A percentile compares a stretch with the other conserved stretches of the same genome.
Evolutionary conservation across 2,329 filamentous ascomycete genomes (phyloP).

Genomic region (Microcyclosporella mali): DNA sequence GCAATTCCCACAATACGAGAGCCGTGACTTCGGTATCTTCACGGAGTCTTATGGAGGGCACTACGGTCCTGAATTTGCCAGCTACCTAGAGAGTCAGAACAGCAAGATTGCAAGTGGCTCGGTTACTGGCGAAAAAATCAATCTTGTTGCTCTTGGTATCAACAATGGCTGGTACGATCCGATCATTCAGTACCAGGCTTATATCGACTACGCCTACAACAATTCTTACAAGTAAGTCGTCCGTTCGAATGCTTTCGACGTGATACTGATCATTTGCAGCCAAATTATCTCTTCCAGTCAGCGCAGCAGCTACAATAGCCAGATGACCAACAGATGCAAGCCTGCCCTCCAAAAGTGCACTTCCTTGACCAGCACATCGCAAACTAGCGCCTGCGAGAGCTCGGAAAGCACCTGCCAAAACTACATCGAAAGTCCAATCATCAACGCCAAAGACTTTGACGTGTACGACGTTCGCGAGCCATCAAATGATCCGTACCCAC

Average conservation of each 20-base stretch:
- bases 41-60: constrained; percentile 45
- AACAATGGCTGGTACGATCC: constrained; percentile 54
- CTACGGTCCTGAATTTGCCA: constrained; percentile 55
- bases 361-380: constrained; percentile 21
- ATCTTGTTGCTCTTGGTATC: constrained; percentile 49
- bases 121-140: constrained; percentile 24
- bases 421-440: constrained; percentile 34
- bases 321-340: constrained; percentile 44
- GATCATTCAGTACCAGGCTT: constrained; percentile 36
- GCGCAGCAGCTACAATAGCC: constrained; percentile 51
- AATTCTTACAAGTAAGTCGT: constrained; percentile 35
- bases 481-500: constrained; percentile 34
- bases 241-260: neutral
- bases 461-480: constrained; percentile 42
- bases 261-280: neutral
- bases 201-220: constrained; percentile 29
- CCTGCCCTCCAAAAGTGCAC: constrained; percentile 38
- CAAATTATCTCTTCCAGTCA: constrained; percentile 45
- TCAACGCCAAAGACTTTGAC: constrained; percentile 1
- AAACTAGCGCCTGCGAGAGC: constrained; percentile 28
- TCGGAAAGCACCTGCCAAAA: constrained; percentile 34
- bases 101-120: constrained; percentile 43
- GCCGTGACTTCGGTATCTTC: constrained; percentile 51
- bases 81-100: constrained; percentile 54
- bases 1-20: constrained; percentile 59